Percentiles rank a stretch among this genome's conserved stretches.
phyloP scores from a whole-genome alignment of 2,329 filamentous ascomycete genomes.

The Paraphaeosphaeria minitans region DNA sequence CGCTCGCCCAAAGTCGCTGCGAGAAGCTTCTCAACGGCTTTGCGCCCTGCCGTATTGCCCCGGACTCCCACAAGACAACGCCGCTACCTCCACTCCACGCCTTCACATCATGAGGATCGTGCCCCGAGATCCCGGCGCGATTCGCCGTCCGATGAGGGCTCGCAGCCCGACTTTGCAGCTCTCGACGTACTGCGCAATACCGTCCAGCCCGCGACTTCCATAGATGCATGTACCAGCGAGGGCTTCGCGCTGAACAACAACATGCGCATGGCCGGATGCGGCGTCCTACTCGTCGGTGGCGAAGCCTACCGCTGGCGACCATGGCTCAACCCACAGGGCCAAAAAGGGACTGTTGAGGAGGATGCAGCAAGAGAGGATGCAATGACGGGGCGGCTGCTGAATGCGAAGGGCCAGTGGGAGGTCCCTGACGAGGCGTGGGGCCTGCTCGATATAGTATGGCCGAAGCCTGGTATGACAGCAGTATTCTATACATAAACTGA shows the following conservation, averaged over 20 bases:
- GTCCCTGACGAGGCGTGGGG: constrained; percentile 73
- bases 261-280: constrained; percentile 69
- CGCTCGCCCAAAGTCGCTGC: not conserved
- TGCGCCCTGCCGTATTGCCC: constrained; percentile 1
- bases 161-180: constrained; percentile 72
- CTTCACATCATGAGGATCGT: constrained; percentile 22
- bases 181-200: constrained; percentile 80
- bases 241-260: constrained; percentile 90
- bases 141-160: constrained; percentile 64
- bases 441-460: constrained; percentile 78
- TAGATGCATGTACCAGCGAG: constrained; percentile 80
- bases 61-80: not conserved
- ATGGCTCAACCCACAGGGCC: constrained; percentile 62
- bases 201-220: constrained; percentile 76
- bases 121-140: constrained; percentile 60
- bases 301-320: constrained; percentile 90
- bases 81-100: constrained; percentile 31
- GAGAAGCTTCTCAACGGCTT: constrained; percentile 5
- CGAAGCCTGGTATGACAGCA: constrained; percentile 75
- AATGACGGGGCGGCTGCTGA: constrained; percentile 61
- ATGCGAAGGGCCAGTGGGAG: constrained; percentile 82
- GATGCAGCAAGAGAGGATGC: constrained; percentile 43
- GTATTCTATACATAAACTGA: not conserved
- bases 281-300: constrained; percentile 79
- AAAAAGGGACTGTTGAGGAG: constrained; percentile 44